Evolutionary conservation across 805 yeast genomes (phyloP), one percentile per base, ranked within the genome.

Genomic region (Barnettozyma pratensis): DNA sequence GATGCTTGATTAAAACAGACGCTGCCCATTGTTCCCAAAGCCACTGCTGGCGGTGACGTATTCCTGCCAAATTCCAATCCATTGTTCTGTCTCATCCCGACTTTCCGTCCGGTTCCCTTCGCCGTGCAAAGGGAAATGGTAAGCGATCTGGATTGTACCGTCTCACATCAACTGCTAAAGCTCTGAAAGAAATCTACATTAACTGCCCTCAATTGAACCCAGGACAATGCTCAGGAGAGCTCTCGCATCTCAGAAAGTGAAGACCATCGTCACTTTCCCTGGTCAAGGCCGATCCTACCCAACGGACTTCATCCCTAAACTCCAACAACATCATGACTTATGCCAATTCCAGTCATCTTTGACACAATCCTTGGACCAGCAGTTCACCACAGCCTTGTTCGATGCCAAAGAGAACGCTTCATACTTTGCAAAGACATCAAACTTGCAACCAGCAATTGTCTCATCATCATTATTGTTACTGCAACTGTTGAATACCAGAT

Each of bases 401-500:
- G 30, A 47, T 19, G 8, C 49, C 3, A 14, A 37, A 7, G 8
- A 28, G 11, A 37, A 34, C 19, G 5, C 10, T 4, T 11, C 8
- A 7, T 47, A 31, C 32, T 42, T 47, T 19, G 12, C 26, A 1
- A 30, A 51, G 4, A 72, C 77, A 0, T 62, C 74, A 6, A 51
- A 57, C 36, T 42, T 57, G n/a, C 66, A 62, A 46, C 66, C 66
- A 1, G 52, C 61, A 2, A 57, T 61, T 4, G 60, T 59, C 3
- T 48, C 56, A 7, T 47, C 52, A 4, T 54, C 64, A 0, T 41
- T 56, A 10, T 53, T 68, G 2, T 57, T 69, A 3, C 32, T 36
- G 8, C 39, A 36, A 4, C 29, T 37, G 41, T 58, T 37, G 60
- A 63, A 26, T 42, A 64, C 10, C 6, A 66, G 28, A 41, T 53